Conservation (phyloP, 2,329 filamentous ascomycete genomes). For the Fusarium concolor region DNA sequence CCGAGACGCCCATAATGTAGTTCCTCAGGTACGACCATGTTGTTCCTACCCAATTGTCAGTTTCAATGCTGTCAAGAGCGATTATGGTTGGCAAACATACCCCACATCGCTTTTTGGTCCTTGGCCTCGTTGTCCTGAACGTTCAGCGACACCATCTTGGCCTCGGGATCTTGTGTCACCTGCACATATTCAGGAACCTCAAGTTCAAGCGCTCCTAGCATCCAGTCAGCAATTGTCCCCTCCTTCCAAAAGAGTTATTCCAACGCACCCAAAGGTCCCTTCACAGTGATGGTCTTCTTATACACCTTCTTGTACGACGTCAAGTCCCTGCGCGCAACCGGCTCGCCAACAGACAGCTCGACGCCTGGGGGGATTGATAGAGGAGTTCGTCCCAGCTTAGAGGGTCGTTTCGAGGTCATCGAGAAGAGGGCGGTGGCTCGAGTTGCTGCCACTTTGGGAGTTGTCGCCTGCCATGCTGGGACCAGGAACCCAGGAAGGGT, state of each 20-base stretch:
- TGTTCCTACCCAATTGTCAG: slow-evolving; percentile 70
- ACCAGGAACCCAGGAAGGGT: slow-evolving; percentile 79
- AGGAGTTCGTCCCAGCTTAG: slow-evolving; percentile 87
- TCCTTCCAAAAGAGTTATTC: not conserved
- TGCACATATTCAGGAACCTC: slow-evolving; percentile 83
- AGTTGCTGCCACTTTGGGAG: slow-evolving; percentile 56
- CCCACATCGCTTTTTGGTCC: slow-evolving; percentile 96
- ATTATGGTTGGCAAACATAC: slow-evolving; percentile 59
- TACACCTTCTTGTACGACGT: slow-evolving; percentile 71
- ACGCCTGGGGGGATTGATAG: slow-evolving; percentile 88
- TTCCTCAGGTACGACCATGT: slow-evolving; percentile 90
- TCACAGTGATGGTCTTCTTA: slow-evolving; percentile 77
- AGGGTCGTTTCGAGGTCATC: slow-evolving; percentile 72
- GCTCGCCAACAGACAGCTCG: slow-evolving; percentile 76
- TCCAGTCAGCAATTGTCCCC: slow-evolving; percentile 28
- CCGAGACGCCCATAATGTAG: slow-evolving; percentile 91
- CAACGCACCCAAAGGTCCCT: slow-evolving; percentile 79
- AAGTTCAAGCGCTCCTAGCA: slow-evolving; percentile 78
- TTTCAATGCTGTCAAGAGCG: not conserved
- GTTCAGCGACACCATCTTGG: slow-evolving; percentile 73
- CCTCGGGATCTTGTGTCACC: slow-evolving; percentile 73
- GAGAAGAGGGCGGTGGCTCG: slow-evolving; percentile 68
- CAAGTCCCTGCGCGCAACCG: slow-evolving; percentile 63
- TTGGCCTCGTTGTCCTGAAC: slow-evolving; percentile 76
- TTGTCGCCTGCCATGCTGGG: slow-evolving; percentile 70